Conservation (phyloP, 306 rosid genomes). For the Cucurbita pepo region DNA sequence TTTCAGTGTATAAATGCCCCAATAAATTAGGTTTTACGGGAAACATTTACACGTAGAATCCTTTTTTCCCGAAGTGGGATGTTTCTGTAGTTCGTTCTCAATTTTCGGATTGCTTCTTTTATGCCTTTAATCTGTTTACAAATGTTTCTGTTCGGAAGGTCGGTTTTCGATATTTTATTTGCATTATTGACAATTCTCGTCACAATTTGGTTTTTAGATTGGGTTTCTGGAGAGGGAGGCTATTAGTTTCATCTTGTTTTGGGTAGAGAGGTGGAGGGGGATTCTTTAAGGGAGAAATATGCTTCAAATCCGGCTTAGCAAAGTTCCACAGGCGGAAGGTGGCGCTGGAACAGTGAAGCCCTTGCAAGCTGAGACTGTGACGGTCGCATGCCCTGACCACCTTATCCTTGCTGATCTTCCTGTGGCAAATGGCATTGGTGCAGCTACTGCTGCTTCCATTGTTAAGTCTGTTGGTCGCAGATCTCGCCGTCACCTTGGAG, state of each 20-base stretch:
- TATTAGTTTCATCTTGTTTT: background rate
- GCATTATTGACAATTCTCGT: background rate
- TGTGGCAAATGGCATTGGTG: conserved; percentile 92
- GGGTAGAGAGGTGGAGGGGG: background rate
- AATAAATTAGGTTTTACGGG: background rate
- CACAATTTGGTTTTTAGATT: background rate
- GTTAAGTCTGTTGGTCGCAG: conserved; percentile 76
- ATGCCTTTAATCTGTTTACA: background rate
- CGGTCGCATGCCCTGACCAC: conserved; percentile 97
- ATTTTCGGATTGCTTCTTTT: background rate
- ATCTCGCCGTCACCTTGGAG: conserved; percentile 97
- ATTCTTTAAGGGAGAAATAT: conserved; percentile 13
- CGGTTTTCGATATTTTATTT: background rate
- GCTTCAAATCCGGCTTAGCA: conserved; percentile 96
- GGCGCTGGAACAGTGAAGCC: conserved; percentile 42
- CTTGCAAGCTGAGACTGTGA: conserved; percentile 55
- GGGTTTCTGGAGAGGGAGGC: background rate
- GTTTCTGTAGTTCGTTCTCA: background rate
- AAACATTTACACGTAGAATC: background rate
- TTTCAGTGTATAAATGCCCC: background rate
- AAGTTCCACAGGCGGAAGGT: conserved; percentile 44
- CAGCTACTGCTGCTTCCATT: conserved; percentile 48
- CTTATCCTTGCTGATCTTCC: conserved; percentile 92
- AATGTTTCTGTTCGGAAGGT: background rate
- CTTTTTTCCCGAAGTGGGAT: background rate